A percentile compares a stretch with the other conserved stretches of the same genome.
Conservation (phyloP, 2,329 filamentous ascomycete species). For the Cyanodermella asteris region DNA sequence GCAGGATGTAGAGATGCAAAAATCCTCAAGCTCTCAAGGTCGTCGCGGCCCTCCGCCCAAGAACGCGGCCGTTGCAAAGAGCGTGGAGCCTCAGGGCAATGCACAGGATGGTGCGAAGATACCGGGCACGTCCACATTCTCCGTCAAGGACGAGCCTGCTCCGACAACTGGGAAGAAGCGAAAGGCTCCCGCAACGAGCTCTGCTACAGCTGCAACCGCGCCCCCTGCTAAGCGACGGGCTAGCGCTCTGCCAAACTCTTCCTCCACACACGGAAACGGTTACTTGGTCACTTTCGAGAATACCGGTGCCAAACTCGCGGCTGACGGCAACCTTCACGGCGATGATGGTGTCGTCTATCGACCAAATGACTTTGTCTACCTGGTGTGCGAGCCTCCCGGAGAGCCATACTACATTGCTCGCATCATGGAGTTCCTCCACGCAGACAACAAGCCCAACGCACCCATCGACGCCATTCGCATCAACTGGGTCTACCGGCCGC, state of each 20-base stretch:
- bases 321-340: constrained; percentile 60
- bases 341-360: constrained; percentile 59
- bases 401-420: constrained; percentile 95
- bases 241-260: constrained; percentile 15
- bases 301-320: constrained; percentile 42
- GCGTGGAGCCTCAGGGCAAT: constrained; percentile 2
- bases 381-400: constrained; percentile 89
- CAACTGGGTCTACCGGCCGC: constrained; percentile 96
- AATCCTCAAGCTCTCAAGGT: constrained; percentile 16
- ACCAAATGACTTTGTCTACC: constrained; percentile 70
- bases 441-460: constrained; percentile 47
- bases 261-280: constrained; percentile 14
- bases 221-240: constrained; percentile 8
- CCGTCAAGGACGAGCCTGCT: constrained; percentile 22
- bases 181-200: constrained; percentile 40
- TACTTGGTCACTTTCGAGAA: constrained; percentile 73
- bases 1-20: constrained; percentile 16
- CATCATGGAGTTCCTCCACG: constrained; percentile 93
- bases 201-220: constrained; percentile 14
- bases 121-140: constrained; percentile 37
- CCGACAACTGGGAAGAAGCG: constrained; percentile 52
- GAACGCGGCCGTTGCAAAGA: constrained; percentile 10
- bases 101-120: constrained; percentile 18
- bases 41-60: constrained; percentile 18
- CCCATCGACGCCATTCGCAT: constrained; percentile 74